Evolutionary conservation across 768 basidiomycete species (phyloP).

Genomic region (Pholiota molesta): DNA sequence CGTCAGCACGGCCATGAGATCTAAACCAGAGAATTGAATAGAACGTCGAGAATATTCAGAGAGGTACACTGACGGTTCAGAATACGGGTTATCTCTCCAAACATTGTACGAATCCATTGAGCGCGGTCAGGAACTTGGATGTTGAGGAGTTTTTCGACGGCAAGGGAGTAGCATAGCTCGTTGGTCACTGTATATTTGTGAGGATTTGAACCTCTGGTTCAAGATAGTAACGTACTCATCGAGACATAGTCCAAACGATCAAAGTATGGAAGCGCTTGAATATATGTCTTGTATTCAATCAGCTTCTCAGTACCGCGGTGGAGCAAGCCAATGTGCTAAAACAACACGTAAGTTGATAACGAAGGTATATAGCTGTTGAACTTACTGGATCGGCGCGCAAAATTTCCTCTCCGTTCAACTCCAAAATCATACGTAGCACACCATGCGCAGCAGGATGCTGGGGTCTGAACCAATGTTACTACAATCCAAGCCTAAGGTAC

Average conservation of each 20-base stretch:
- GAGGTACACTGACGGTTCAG: conserved; percentile 77
- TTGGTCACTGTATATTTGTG: conserved; percentile 79
- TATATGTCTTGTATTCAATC: conserved; percentile 98
- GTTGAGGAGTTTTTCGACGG: conserved; percentile 97
- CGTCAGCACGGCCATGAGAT: conserved; percentile 96
- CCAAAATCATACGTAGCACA: conserved; percentile 95
- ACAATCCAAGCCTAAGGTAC: conserved; percentile 1
- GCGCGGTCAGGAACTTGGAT: conserved; percentile 96
- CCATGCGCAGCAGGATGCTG: conserved; percentile 99
- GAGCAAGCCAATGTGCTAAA: conserved; percentile 89
- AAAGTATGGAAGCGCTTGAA: conserved; percentile 97
- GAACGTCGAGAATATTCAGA: conserved; percentile 2
- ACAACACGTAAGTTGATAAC: conserved; percentile 9
- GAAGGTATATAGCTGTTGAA: conserved; percentile 14
- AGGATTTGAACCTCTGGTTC: not conserved
- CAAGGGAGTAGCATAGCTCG: conserved; percentile 95
- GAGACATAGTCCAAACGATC: conserved; percentile 99
- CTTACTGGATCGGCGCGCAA: conserved; percentile 82
- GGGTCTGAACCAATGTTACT: conserved; percentile 52
- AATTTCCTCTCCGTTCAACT: conserved; percentile 97
- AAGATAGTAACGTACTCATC: conserved; percentile 73
- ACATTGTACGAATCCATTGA: conserved; percentile 97
- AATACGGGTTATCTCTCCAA: conserved; percentile 95
- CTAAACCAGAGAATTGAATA: conserved; percentile 35
- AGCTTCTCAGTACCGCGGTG: conserved; percentile 99